Evolutionary conservation across 2,329 filamentous ascomycete species (phyloP), one percentile per base, ranked within the genome.

Genomic region (Microcera coccophila): DNA sequence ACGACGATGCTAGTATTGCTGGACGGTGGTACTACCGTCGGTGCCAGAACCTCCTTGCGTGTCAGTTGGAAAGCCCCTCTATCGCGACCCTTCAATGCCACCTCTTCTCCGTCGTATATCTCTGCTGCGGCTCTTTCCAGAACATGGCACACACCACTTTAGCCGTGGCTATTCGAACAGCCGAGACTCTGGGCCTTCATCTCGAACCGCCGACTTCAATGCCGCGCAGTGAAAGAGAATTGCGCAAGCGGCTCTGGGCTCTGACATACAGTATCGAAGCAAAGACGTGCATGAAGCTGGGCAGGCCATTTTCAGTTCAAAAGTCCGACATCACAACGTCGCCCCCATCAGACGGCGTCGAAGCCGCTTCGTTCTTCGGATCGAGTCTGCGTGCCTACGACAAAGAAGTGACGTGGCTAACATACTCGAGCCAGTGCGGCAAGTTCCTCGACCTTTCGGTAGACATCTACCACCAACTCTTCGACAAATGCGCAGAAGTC

Each of bases 221-320:
- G 38, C 57, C 68, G 0, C 47, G 44, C 5, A 38, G 44, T 0
- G 56, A 71, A 38, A 53, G 64, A 16, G 73, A 76, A 49, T 55
- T 75, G 42, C 69, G 71, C 3, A 74, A 69, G 49, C 64, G 74
- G 1, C 44, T 78, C 8, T 80, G 76, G 76, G 79, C 74, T 74
- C 60, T 57, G 0, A 50, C 79, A 1, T 78, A 70, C 49, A 60
- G 63, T 2, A 57, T 78, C 14, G 76, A 79, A 41, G 67, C 60
- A 43, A 74, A 73, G 49, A 66, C 60, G 2, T 64, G 62, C 46
- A 69, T 72, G 61, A 72, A 74, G 45, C 62, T 75, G 4, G 73
- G 73, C 3, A 66, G 73, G 0, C 72, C 73, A 1, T 67, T 68
- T 20, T 54, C 61, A 5, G 48, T 67, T 1, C 53, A 66, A 24